These are phyloP conservation scores for Crithidia expoeki DNA, from an alignment of 208 protist species.

Conservation along the genomic window DNA sequence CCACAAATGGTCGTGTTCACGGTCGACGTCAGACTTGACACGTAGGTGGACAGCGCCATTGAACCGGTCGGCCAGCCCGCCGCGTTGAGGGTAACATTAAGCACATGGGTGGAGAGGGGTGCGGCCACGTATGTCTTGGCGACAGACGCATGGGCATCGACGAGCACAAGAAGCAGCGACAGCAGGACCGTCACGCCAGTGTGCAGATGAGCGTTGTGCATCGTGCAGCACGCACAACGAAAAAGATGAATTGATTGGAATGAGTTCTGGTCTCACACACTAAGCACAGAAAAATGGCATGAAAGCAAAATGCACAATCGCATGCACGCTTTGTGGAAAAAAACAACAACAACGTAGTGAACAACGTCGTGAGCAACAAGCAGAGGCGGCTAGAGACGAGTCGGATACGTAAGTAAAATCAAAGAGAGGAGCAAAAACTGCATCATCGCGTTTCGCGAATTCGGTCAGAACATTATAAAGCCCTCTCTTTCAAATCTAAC, in stretches of 20 bases:
- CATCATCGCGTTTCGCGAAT: too few relatives aligned
- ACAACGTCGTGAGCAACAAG: too few relatives aligned
- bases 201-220: background rate
- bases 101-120: constrained; percentile 34
- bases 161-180: background rate
- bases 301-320: too few relatives aligned
- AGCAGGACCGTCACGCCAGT: background rate
- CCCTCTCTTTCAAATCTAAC: too few relatives aligned
- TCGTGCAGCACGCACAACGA: background rate
- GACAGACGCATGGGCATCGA: background rate
- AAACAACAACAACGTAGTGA: too few relatives aligned
- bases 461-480: too few relatives aligned
- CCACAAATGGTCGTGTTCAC: constrained; percentile 43
- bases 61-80: constrained; percentile 25
- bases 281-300: too few relatives aligned
- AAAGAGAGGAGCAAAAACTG: too few relatives aligned
- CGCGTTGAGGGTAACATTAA: constrained; percentile 49
- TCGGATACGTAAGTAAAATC: too few relatives aligned
- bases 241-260: background rate
- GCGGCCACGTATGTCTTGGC: background rate
- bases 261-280: too few relatives aligned
- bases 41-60: constrained; percentile 38
- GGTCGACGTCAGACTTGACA: background rate
- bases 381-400: too few relatives aligned
- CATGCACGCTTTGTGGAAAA: too few relatives aligned